Base-by-base conservation (phyloP, 2,329 filamentous ascomycete genomes). In the Paecilomyces sp. region DNA sequence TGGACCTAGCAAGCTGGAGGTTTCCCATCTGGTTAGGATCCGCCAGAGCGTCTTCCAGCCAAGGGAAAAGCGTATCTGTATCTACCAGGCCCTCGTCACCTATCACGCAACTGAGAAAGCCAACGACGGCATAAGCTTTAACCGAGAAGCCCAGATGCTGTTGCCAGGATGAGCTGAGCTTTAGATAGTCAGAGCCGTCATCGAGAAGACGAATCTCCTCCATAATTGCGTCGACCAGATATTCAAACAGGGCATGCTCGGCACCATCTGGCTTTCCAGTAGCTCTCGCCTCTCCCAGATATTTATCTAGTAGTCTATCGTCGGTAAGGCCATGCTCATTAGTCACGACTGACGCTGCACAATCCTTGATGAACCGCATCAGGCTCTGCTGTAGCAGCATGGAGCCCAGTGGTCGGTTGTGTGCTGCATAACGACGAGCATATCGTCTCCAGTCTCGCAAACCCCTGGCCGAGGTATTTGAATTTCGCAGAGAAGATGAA, bases 351-450 rank as follows among this genome's bases (percentile, higher is more conserved):
- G 93, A 81, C 13, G 90, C 90, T 1, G 90, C 91, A 58, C 85
- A 88, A 1, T 91, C 86, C 34, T 92, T 88, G 12, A 97, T 81
- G 33, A 97, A 84, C 74, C 86, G 88, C 82, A 95, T 91, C 71
- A 96, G 95, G 63, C 88, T 92, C 68, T 91, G 86, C 72, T 96
- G 92, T 24, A 99, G 77, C 5, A 97, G 82, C 88, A 97, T 94
- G 12, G 92, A 91, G 9, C 94, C 92, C 52, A 99, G 78, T 0
- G 95, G 93, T 22, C 91, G 85, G 9, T 90, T 90, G 60, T 85
- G 83, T 15, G 87, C 84, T 30, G 90, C 86, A 76, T 97, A 99
- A 62, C 92, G 89, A 53, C 88, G 89, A 59, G 91, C 79, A 74
- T 91, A 91, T 64, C 88, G 86, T 76, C 90, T 95, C 94, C 94